Percentiles rank a stretch among this genome's conserved stretches.
Evolutionary conservation across 495 filamentous ascomycete genomes (phyloP).

Genomic region (Penicillium turbatum): DNA sequence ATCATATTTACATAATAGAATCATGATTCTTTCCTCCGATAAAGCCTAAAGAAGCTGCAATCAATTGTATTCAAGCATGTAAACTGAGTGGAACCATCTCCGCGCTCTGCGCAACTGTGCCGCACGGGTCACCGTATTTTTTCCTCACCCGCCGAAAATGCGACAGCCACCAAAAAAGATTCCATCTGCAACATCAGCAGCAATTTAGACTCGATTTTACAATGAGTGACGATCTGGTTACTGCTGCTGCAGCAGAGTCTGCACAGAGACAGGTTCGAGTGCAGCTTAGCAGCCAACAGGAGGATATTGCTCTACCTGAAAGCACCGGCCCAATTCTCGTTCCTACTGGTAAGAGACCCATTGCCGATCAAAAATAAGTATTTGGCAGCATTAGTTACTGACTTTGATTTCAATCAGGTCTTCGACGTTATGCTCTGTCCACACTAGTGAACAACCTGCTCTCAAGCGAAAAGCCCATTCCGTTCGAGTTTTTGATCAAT

Average conservation of each 20-base stretch:
- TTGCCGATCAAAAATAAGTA: conserved; percentile 3
- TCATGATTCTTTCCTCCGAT: background rate
- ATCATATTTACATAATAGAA: background rate
- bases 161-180: conserved; percentile 26
- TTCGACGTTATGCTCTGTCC: conserved; percentile 87
- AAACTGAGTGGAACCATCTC: conserved; percentile 30
- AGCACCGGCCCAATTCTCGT: conserved; percentile 60
- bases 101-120: conserved; percentile 43
- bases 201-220: conserved; percentile 15
- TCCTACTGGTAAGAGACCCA: conserved; percentile 51
- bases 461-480: conserved; percentile 69
- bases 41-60: background rate
- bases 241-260: conserved; percentile 25
- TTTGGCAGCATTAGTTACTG: conserved; percentile 6
- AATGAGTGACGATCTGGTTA: conserved; percentile 31
- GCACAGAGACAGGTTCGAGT: conserved; percentile 55
- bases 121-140: conserved; percentile 47
- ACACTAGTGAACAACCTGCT: conserved; percentile 91
- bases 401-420: conserved; percentile 44
- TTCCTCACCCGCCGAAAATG: conserved; percentile 35
- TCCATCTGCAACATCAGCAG: conserved; percentile 9
- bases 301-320: conserved; percentile 57
- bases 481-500: conserved; percentile 93
- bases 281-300: conserved; percentile 54
- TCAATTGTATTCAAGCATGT: conserved; percentile 1